These are phyloP conservation scores for Debaryomyces fabryi DNA, from an alignment of 1,139 yeast genomes.

Conservation along the genomic window DNA sequence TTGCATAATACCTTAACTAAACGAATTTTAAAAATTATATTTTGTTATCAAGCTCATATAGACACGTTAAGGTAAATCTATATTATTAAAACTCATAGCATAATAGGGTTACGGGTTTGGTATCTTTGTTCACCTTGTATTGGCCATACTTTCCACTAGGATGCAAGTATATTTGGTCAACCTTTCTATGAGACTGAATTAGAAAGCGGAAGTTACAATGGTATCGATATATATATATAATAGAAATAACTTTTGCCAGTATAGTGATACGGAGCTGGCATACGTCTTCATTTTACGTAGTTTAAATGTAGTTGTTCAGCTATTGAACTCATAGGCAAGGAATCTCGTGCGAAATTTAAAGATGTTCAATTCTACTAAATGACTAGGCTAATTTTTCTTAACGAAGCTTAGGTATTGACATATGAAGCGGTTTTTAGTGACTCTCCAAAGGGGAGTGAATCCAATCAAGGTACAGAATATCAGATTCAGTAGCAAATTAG, in stretches of 20 bases:
- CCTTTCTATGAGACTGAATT: not conserved
- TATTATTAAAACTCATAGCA: too few relatives aligned
- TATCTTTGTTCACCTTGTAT: not conserved
- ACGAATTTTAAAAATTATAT: not conserved
- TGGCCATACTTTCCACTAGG: not conserved
- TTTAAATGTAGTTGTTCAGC: not conserved
- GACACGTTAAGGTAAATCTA: too few relatives aligned
- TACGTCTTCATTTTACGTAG: not conserved
- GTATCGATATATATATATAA: not conserved
- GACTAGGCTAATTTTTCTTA: not conserved
- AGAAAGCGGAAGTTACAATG: not conserved
- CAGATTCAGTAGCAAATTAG: not conserved
- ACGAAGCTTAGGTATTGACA: not conserved
- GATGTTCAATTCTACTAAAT: not conserved
- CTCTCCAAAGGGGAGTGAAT: not conserved
- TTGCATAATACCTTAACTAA: not conserved
- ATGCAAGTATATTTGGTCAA: not conserved
- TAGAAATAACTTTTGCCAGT: not conserved
- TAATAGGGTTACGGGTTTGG: not conserved
- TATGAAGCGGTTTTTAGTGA: not conserved
- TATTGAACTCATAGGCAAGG: not conserved
- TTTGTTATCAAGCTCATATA: not conserved
- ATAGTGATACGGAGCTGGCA: not conserved
- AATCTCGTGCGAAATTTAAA: not conserved
- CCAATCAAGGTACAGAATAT: not conserved